A percentile compares a stretch with the other conserved stretches of the same genome.
These are phyloP conservation scores for Emergomyces pasteurianus DNA, from an alignment of 2,329 filamentous ascomycete genomes.

Conservation along the genomic window DNA sequence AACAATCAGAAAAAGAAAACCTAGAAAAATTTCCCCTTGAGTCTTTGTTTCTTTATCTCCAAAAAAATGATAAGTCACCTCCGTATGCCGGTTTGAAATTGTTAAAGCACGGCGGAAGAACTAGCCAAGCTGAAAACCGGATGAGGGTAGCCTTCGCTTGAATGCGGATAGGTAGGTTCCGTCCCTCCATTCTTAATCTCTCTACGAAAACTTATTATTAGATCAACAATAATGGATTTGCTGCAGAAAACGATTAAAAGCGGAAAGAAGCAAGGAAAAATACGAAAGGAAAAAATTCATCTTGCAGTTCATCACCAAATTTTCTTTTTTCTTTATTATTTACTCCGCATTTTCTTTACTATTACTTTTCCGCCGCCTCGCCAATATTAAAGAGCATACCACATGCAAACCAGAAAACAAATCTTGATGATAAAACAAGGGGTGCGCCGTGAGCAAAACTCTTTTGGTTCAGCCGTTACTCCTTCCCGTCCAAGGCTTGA, in stretches of 20 bases:
- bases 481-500: neutral
- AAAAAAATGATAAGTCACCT: neutral
- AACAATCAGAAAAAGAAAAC: neutral
- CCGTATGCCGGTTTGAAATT: neutral
- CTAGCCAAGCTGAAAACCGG: neutral
- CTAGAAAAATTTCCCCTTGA: neutral
- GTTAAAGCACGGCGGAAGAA: neutral
- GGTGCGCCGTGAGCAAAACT: neutral
- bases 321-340: too few species aligned
- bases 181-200: neutral
- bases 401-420: neutral
- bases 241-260: too few species aligned
- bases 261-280: neutral
- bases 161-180: neutral
- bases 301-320: neutral
- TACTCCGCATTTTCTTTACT: neutral
- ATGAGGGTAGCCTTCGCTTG: neutral
- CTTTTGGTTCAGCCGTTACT: neutral
- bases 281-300: neutral
- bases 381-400: neutral
- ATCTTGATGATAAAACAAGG: neutral
- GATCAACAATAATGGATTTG: neutral
- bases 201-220: neutral
- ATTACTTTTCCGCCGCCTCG: neutral
- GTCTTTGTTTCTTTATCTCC: neutral